A percentile compares a stretch with the other conserved stretches of the same genome.
phyloP scores from a whole-genome alignment of 805 yeast genomes.

The Henningerozyma blattae region DNA sequence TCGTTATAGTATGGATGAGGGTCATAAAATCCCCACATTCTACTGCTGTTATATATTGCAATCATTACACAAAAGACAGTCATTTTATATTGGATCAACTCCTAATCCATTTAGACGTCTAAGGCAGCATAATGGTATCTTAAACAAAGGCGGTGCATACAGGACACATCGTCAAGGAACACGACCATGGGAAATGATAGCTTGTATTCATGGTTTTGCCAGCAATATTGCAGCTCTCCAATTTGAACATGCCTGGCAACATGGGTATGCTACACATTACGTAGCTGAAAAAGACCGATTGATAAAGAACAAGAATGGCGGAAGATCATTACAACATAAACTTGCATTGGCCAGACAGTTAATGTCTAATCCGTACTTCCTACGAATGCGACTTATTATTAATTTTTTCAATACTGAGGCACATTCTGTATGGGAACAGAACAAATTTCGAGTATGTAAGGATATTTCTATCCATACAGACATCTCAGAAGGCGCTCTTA shows the following conservation, averaged over 20 bases:
- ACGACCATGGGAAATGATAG: conserved; percentile 65
- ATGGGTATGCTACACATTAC: conserved; percentile 52
- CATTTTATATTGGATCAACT: conserved; percentile 73
- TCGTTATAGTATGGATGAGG: too few species aligned
- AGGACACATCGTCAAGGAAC: conserved; percentile 43
- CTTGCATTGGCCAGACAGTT: conserved; percentile 37
- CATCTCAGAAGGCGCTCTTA: conserved; percentile 1
- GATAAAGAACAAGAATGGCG: conserved; percentile 26
- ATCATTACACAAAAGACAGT: conserved; percentile 42
- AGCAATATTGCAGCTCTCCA: conserved; percentile 57
- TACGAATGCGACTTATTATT: conserved; percentile 33
- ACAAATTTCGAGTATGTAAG: conserved; percentile 11
- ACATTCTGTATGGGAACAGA: conserved; percentile 12
- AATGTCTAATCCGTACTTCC: conserved; percentile 32
- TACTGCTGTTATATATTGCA: conserved; percentile 65
- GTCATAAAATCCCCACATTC: conserved; percentile 22
- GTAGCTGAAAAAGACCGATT: conserved; percentile 31
- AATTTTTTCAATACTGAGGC: conserved; percentile 30
- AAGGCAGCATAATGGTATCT: conserved; percentile 69
- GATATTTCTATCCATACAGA: neutral
- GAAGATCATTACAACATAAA: conserved; percentile 33
- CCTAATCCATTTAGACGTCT: conserved; percentile 61
- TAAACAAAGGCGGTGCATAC: conserved; percentile 54
- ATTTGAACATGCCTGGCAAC: conserved; percentile 83
- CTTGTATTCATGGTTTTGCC: conserved; percentile 61